These are phyloP conservation scores for Saccharomycopsis sp. DNA, from an alignment of 805 yeast genomes.

Conservation along the genomic window DNA sequence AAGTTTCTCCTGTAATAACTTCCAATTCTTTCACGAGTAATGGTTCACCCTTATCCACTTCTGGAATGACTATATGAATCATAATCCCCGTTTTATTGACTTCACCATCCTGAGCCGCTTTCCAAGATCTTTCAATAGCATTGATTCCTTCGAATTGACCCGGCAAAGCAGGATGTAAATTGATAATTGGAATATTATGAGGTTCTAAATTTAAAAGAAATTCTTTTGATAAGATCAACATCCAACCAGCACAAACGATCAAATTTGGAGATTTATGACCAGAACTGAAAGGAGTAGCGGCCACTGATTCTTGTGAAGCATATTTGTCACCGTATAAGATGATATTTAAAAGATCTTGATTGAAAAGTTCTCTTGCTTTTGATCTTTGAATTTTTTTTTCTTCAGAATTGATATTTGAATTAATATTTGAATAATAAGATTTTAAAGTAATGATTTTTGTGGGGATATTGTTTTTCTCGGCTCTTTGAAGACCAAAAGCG, in stretches of 20 bases:
- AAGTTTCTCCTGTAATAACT: constrained; percentile 57
- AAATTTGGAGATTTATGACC: constrained; percentile 56
- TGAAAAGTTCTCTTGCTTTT: constrained; percentile 59
- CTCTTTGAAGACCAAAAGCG: constrained; percentile 86
- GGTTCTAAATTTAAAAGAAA: constrained; percentile 57
- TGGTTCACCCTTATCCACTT: constrained; percentile 91
- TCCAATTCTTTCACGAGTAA: constrained; percentile 70
- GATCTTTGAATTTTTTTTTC: constrained; percentile 49
- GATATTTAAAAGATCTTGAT: constrained; percentile 63
- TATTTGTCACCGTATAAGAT: constrained; percentile 40
- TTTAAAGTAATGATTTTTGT: constrained; percentile 63
- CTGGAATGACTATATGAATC: constrained; percentile 95
- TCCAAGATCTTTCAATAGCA: constrained; percentile 94
- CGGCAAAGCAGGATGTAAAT: constrained; percentile 94
- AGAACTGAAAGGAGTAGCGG: constrained; percentile 23
- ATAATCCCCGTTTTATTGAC: constrained; percentile 78
- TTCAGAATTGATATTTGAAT: constrained; percentile 31
- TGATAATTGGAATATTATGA: constrained; percentile 67
- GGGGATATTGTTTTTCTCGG: constrained; percentile 58
- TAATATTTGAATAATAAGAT: constrained; percentile 60
- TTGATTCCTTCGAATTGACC: constrained; percentile 96
- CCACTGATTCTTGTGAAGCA: constrained; percentile 26
- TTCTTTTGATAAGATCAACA: constrained; percentile 76
- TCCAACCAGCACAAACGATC: constrained; percentile 98
- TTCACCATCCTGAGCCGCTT: constrained; percentile 83